These are phyloP conservation scores for Fusarium stilboides DNA, from an alignment of 2,329 filamentous ascomycete genomes.

Conservation along the genomic window DNA sequence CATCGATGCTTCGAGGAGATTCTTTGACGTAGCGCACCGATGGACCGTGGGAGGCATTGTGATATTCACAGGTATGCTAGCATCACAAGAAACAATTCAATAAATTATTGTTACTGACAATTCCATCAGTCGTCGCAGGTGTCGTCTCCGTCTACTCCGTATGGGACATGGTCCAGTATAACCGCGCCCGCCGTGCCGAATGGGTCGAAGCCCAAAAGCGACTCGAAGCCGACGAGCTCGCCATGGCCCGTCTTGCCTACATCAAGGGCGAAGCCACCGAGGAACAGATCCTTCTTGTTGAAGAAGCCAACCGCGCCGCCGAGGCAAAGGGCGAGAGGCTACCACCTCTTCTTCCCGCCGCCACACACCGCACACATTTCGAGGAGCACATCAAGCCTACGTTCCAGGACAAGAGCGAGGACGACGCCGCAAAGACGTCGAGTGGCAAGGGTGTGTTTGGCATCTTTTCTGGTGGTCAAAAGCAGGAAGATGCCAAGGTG, in stretches of 20 bases:
- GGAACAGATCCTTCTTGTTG: constrained; percentile 70
- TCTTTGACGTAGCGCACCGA: constrained; percentile 71
- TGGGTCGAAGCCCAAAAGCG: constrained; percentile 70
- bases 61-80: constrained; percentile 68
- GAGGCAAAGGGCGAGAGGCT: constrained; percentile 62
- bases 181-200: constrained; percentile 72
- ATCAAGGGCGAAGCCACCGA: constrained; percentile 71
- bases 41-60: constrained; percentile 69
- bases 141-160: constrained; percentile 72
- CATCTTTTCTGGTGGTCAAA: constrained; percentile 52
- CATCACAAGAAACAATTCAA: background rate
- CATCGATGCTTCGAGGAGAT: constrained; percentile 63
- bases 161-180: constrained; percentile 73
- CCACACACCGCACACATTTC: constrained; percentile 57
- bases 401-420: constrained; percentile 46
- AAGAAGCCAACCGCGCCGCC: constrained; percentile 68
- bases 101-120: constrained; percentile 12
- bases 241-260: constrained; percentile 72
- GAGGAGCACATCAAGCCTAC: constrained; percentile 55
- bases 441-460: constrained; percentile 57
- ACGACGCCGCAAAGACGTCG: constrained; percentile 36
- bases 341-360: constrained; percentile 66
- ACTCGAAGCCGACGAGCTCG: constrained; percentile 68
- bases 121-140: constrained; percentile 65
- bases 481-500: constrained; percentile 37